Base-by-base conservation (phyloP, 2,329 filamentous ascomycete genomes). In the Pseudogymnoascus sp. region DNA sequence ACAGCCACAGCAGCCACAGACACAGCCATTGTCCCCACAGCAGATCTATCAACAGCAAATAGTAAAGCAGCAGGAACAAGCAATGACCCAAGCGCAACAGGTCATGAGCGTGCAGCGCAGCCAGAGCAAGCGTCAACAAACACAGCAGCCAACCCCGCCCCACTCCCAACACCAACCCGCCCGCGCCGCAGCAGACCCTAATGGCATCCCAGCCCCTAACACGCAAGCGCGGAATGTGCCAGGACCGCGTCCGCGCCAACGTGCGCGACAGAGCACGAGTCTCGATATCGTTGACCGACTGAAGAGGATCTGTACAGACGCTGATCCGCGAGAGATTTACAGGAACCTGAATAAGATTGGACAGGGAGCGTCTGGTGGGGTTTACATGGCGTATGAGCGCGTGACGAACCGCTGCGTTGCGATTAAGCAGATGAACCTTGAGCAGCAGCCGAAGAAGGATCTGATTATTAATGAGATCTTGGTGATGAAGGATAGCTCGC, bases 401-500 rank as follows among this genome's bases (percentile, higher is more conserved):
- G 88, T 85, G 63, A 89, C 86, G 40, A 96, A 96, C 76, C 86
- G 89, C 66, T 86, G 95, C 69, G 94, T 99, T 38, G 94, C 94
- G 44, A 97, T 99, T 77, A 99, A 99, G 79, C 94, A 99, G 79
- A 99, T 99, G 94, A 97, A 97, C 69, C 79, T 99, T 63, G 94
- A 97, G 75, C 90, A 97, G 76, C 94, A 99, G 72, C 94, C 94
- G 2, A 97, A 97, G 83, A 99, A 99, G 76, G 94, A 99, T 70
- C 80, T 97, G 59, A 99, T 99, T 72, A 97, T 99, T 77, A 99
- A 99, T 75, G 94, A 99, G 74, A 99, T 99, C 69, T 78, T 99
- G 64, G 94, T 99, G 64, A 99, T 99, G 94, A 96, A 95, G 78
- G 94, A 97, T 72, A 97, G 92, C 80, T 94, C 91, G 64, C 94